These are phyloP conservation scores for Colletotrichum tofieldiae DNA, from an alignment of 2,329 filamentous ascomycete genomes.

Conservation along the genomic window DNA sequence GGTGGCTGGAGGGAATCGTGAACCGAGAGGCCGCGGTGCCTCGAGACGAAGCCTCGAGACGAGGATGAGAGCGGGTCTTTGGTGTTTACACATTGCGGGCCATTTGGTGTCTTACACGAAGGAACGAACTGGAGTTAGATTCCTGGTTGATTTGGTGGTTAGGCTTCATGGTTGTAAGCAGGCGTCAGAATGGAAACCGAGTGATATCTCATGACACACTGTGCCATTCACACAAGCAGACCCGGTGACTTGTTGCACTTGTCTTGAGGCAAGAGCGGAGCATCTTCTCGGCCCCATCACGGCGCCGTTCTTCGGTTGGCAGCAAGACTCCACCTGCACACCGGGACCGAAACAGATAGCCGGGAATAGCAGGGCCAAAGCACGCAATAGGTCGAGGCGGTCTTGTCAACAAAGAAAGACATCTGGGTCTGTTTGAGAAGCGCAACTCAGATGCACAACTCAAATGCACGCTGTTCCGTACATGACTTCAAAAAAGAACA, in stretches of 20 bases:
- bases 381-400: neutral
- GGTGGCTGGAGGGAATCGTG: slow-evolving; percentile 5
- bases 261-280: neutral
- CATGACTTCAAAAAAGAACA: neutral
- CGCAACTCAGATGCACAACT: neutral
- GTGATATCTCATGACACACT: neutral
- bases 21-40: slow-evolving; percentile 1
- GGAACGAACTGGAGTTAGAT: slow-evolving; percentile 9
- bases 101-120: slow-evolving; percentile 9
- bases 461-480: no score
- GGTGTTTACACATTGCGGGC: neutral
- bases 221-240: neutral
- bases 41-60: slow-evolving; percentile 23
- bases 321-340: slow-evolving; percentile 15
- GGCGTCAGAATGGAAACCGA: neutral
- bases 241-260: neutral
- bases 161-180: neutral
- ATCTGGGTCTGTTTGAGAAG: neutral
- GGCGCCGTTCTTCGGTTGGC: slow-evolving; percentile 19
- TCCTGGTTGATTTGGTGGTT: neutral
- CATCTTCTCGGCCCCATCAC: slow-evolving; percentile 29
- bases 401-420: neutral
- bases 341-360: slow-evolving; percentile 6
- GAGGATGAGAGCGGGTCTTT: slow-evolving; percentile 16
- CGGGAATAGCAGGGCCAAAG: slow-evolving; percentile 1